phyloP scores from a whole-genome alignment of 2,329 filamentous ascomycete species.

The Diaporthe batatas region DNA sequence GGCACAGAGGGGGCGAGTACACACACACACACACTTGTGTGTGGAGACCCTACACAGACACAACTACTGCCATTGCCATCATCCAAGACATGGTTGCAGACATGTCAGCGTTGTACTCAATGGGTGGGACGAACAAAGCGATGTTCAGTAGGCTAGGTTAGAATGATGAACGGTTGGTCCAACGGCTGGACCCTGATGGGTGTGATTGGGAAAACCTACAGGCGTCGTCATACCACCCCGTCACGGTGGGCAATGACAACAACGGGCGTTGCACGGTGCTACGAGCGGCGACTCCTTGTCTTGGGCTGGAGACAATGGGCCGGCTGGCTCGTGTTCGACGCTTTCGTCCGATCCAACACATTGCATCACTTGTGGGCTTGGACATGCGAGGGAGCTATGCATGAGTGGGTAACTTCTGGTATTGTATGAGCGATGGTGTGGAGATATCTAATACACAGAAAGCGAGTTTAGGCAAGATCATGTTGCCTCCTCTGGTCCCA shows the following conservation, averaged over 20 bases:
- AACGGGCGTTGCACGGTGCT: background rate
- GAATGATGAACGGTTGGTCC: background rate
- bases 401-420: conserved; percentile 78
- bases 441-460: conserved; percentile 73
- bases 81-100: conserved; percentile 5
- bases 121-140: conserved; percentile 12
- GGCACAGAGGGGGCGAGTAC: too few relatives aligned
- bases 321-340: too few relatives aligned
- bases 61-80: background rate
- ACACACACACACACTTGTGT: background rate
- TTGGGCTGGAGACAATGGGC: background rate
- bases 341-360: too few relatives aligned
- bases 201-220: background rate
- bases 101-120: background rate
- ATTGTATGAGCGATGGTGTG: conserved; percentile 60
- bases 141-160: background rate
- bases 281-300: background rate
- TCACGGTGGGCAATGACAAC: background rate
- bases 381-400: background rate
- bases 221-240: background rate
- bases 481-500: conserved; percentile 39
- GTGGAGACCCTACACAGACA: background rate
- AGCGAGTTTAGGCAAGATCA: conserved; percentile 68
- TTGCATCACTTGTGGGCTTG: too few relatives aligned
- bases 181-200: background rate